Evolutionary conservation across 2,329 filamentous ascomycete genomes (phyloP), one percentile per base, ranked within the genome.

Genomic region (Trichoderma oligosporum): DNA sequence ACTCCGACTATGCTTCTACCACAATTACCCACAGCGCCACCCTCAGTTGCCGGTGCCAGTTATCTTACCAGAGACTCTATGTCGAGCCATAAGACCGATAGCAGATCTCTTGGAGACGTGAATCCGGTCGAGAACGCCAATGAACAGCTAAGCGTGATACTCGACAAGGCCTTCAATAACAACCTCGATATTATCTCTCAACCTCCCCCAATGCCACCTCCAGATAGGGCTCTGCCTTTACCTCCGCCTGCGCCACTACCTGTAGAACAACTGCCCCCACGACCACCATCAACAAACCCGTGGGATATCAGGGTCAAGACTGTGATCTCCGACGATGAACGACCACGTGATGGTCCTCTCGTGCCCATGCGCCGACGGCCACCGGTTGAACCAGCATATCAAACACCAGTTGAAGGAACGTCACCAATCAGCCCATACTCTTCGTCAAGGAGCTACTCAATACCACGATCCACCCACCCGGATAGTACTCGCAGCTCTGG

Each of bases 201-300:
- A 22, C 14, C 51, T 36, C 51, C 51, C 12, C 51, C 51, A 4
- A 29, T 38, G 24, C 51, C 51, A 22, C 51, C 51, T 25, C 51
- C 51, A 11, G 44, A 48, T 18, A 47, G 24, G 18, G 44, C 42
- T n/a, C 14, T 48, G 3, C 51, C 41, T 29, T 44, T 29, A n/a
- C 47, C 16, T 16, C 51, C 49, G n/a, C 22, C 38, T 4, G 20
- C 35, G 9, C 39, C 24, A 7, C 48, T 29, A 11, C 61, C 59
- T 4, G 31, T 62, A 9, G 66, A 65, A 47, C 61, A 62, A 20
- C 64, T 55, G 3, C 51, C 68, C 1, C 67, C 69, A 5, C 61
- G 64, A n/a, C 75, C 74, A 2, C 74, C 76, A 8, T 74, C 73
- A 6, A 59, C 68, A 9, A 74, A 77, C 52, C 76, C 76, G 6